Percentiles rank a stretch among this genome's conserved stretches.
Evolutionary conservation across 768 basidiomycete species (phyloP).

Genomic region (Russula sp.): DNA sequence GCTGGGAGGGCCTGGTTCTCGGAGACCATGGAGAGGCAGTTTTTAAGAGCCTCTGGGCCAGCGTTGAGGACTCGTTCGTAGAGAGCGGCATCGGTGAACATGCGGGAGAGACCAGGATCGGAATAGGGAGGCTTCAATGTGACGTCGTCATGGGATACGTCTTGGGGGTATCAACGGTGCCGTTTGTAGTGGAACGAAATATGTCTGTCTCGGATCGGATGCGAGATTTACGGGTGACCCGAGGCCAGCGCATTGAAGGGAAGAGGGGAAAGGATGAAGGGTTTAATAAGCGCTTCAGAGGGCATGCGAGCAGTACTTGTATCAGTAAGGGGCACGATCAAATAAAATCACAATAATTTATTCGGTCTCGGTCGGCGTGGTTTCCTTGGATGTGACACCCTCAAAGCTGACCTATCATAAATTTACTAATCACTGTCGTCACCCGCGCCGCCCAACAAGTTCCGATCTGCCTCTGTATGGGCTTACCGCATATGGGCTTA

Average conservation of each 20-base stretch:
- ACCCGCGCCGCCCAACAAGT: not conserved
- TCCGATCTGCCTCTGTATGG: too few relatives aligned
- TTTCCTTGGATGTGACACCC: not conserved
- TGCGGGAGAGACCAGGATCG: constrained; percentile 35
- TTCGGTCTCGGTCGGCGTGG: not conserved
- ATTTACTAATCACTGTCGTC: not conserved
- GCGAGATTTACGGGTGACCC: not conserved
- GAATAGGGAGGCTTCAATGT: not conserved
- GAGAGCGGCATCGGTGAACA: constrained; percentile 42
- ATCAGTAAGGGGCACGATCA: not conserved
- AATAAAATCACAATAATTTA: not conserved
- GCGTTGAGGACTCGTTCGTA: constrained; percentile 39
- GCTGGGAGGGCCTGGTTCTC: constrained; percentile 28
- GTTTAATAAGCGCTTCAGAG: not conserved
- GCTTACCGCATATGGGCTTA: too few relatives aligned
- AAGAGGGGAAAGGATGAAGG: not conserved
- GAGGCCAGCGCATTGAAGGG: constrained; percentile 22
- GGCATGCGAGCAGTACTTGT: not conserved
- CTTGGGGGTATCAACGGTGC: not conserved
- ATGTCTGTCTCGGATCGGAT: not conserved
- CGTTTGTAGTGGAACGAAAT: not conserved
- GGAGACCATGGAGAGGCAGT: not conserved
- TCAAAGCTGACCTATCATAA: not conserved
- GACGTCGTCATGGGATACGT: constrained; percentile 17
- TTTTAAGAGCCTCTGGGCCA: constrained; percentile 5